Base-by-base conservation (phyloP, 768 basidiomycete genomes). In the Termitomyces sp. region DNA sequence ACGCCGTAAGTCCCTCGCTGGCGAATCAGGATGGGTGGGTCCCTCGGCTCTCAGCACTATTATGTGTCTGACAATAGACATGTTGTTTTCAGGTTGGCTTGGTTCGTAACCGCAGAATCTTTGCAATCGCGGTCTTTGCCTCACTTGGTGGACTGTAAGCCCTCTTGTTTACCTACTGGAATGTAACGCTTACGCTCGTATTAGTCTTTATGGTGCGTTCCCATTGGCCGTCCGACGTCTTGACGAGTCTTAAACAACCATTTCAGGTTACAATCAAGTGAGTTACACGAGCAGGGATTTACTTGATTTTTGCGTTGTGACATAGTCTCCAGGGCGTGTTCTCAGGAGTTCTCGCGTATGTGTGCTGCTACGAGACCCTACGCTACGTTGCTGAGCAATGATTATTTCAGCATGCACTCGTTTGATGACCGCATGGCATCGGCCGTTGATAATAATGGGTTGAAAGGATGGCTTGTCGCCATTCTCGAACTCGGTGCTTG, bases 401-500 rank as follows among this genome's bases (percentile, higher is more conserved):
- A 45, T n/a, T 23, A 6, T 44, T 38, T 16, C 54, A 80, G 77
- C 34, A 84, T 85, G 82, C 51, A 65, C 40, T 77, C 79, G 11
- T 85, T 85, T 62, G 70, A 79, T 37, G 27, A 69, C 8, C 76
- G 82, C 38, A 87, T 88, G 85, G 79, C 71, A 2, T 73, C 76
- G 23, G 84, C 81, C 0, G 83, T 85, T 42, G 54, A 67, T 37
- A 63, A 87, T 59, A 23, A 82, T 7, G 75, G 71, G 9, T 82
- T 76, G 23, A 83, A 86, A 70, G 90, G 87, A 10, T 86, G 88
- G 82, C 73, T 92, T 3, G 88, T 89, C 14, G 74, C 87, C 21
- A 87, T 90, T 64, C 78, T 90, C 35, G 87, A 89, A 70, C 76
- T 88, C 14, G 86, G 85, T 56, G 89, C 90, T 23, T 89, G 89